phyloP scores from a whole-genome alignment of 2,329 filamentous ascomycete genomes.

The Sporothrix euskadiensis region DNA sequence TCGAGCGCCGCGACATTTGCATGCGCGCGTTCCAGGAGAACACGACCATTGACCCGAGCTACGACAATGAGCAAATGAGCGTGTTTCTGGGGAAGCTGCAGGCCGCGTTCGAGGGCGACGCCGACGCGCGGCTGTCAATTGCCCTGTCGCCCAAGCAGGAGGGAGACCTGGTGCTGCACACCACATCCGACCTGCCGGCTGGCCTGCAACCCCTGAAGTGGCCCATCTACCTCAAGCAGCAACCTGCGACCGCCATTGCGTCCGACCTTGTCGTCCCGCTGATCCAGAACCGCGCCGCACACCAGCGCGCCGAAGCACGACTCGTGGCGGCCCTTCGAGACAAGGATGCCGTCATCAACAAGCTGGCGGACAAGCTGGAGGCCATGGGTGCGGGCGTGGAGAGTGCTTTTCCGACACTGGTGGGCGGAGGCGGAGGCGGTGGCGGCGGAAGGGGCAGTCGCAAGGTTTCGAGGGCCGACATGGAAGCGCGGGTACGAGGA shows the following conservation, averaged over 20 bases:
- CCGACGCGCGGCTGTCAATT: conserved; percentile 37
- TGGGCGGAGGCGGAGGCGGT: conserved; percentile 33
- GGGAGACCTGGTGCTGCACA: conserved; percentile 52
- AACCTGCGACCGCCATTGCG: conserved; percentile 46
- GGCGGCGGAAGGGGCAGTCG: conserved; percentile 43
- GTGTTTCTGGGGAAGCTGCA: conserved; percentile 66
- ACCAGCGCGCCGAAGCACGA: conserved; percentile 45
- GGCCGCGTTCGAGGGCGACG: conserved; percentile 50
- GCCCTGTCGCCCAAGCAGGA: conserved; percentile 30
- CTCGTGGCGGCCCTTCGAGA: conserved; percentile 48
- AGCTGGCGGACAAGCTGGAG: conserved; percentile 57
- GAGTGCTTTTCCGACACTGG: conserved; percentile 53
- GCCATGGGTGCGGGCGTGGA: conserved; percentile 54
- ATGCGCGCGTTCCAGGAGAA: conserved; percentile 61
- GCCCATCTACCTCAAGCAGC: conserved; percentile 59
- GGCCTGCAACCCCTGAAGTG: conserved; percentile 65
- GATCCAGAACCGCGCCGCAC: conserved; percentile 48
- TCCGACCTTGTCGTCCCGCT: conserved; percentile 55
- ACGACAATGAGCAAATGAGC: conserved; percentile 65
- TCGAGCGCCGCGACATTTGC: conserved; percentile 63
- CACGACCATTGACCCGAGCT: conserved; percentile 72
- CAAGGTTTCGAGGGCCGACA: conserved; percentile 46
- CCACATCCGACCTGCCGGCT: conserved; percentile 62
- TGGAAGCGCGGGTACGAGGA: conserved; percentile 53
- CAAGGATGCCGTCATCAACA: conserved; percentile 55